These are phyloP conservation scores for Pseudogymnoascus sp. DNA, from an alignment of 2,329 filamentous ascomycete species.

Conservation along the genomic window DNA sequence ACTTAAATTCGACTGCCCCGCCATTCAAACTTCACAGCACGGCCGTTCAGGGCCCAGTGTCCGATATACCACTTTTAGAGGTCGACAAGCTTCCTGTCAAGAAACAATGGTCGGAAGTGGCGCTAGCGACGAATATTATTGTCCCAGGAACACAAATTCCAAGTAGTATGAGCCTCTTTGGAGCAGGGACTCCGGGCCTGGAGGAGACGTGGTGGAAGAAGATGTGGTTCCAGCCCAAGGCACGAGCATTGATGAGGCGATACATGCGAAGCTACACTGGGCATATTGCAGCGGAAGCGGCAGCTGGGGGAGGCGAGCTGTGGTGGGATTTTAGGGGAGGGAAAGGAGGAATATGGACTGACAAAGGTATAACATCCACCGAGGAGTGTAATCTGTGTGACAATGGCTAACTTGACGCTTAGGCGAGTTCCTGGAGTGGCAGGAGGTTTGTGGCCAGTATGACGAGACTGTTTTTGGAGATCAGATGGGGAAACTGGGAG, in stretches of 20 bases:
- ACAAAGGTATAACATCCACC: slow-evolving; percentile 24
- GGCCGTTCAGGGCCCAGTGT: background rate
- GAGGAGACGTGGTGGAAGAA: slow-evolving; percentile 33
- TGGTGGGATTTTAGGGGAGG: slow-evolving; percentile 44
- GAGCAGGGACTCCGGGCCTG: background rate
- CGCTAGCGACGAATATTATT: slow-evolving; percentile 13
- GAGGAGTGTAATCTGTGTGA: background rate
- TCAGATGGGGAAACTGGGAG: slow-evolving; percentile 34
- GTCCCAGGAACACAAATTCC: slow-evolving; percentile 12
- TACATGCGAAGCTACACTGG: slow-evolving; percentile 39
- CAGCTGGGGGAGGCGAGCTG: slow-evolving; percentile 38
- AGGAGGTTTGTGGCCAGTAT: slow-evolving; percentile 38
- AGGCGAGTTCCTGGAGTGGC: slow-evolving; percentile 39
- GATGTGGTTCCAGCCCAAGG: slow-evolving; percentile 42
- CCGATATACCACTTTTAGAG: slow-evolving; percentile 8
- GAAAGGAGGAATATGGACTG: slow-evolving; percentile 47
- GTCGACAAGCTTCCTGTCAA: slow-evolving; percentile 15
- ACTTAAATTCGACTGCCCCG: slow-evolving; percentile 13
- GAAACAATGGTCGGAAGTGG: slow-evolving; percentile 12
- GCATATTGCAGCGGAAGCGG: slow-evolving; percentile 35
- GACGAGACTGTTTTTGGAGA: slow-evolving; percentile 41
- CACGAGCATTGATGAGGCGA: slow-evolving; percentile 41
- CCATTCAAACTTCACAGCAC: slow-evolving; percentile 13
- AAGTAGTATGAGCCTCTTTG: slow-evolving; percentile 7
- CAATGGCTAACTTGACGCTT: background rate